phyloP scores from a whole-genome alignment of 78 protist species.

The Isochrysis galbana region DNA sequence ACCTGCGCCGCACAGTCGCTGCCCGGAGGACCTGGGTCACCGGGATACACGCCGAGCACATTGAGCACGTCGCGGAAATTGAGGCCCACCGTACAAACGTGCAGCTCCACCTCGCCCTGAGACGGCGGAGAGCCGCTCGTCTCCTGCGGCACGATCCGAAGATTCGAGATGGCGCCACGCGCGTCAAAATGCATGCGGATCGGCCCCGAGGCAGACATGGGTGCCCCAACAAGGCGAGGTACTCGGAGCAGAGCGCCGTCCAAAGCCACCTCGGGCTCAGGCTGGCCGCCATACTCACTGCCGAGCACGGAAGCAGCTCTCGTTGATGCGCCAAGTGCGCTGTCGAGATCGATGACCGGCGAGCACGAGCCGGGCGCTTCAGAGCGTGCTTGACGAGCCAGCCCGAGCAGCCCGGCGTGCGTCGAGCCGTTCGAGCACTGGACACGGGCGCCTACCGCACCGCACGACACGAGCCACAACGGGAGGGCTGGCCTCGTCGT shows the following conservation, averaged over 20 bases:
- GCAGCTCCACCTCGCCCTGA: neutral
- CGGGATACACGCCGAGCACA: neutral
- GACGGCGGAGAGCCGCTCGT: neutral
- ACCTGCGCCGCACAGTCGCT: neutral
- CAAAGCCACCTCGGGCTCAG: neutral
- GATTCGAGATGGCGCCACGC: neutral
- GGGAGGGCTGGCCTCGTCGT: neutral
- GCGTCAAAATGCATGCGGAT: neutral
- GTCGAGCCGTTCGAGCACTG: neutral
- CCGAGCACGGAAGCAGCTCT: neutral
- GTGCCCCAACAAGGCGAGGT: neutral
- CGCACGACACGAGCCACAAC: neutral
- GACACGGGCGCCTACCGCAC: neutral
- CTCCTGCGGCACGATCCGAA: neutral
- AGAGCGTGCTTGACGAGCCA: neutral
- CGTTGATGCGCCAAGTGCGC: neutral
- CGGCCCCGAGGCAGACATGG: neutral
- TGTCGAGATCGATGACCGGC: neutral
- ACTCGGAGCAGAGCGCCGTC: neutral
- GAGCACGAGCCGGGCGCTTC: neutral
- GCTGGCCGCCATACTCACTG: neutral
- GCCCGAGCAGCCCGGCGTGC: neutral
- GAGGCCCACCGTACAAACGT: neutral
- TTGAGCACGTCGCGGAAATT: constrained; percentile 29
- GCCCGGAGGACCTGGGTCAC: neutral